Percentiles rank a stretch among this genome's conserved stretches.
Conservation (phyloP, 2,329 filamentous ascomycete species). For the Fusarium sororula region DNA sequence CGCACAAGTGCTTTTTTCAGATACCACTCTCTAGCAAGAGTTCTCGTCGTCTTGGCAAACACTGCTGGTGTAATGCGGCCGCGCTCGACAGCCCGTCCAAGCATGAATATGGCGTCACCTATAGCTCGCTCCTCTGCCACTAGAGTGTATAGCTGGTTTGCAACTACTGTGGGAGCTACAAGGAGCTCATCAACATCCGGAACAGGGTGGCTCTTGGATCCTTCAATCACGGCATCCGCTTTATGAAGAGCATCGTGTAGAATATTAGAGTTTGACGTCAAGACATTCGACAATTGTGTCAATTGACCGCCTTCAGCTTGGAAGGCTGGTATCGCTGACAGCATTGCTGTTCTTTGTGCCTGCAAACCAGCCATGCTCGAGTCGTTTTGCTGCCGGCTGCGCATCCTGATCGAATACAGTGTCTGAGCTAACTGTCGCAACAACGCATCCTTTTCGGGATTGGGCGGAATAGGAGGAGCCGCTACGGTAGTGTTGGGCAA, state of each 20-base stretch:
- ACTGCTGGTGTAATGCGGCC: conserved; percentile 76
- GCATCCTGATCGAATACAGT: conserved; percentile 74
- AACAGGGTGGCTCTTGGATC: conserved; percentile 72
- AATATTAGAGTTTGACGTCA: conserved; percentile 81
- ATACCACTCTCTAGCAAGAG: conserved; percentile 81
- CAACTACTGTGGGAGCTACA: conserved; percentile 92
- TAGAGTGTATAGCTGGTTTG: conserved; percentile 88
- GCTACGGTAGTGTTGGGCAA: conserved; percentile 63
- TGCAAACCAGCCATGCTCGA: conserved; percentile 78
- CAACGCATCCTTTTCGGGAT: conserved; percentile 93
- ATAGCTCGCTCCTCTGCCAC: conserved; percentile 90
- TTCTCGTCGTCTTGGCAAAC: conserved; percentile 81
- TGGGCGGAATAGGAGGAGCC: conserved; percentile 89
- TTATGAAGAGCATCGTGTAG: conserved; percentile 79
- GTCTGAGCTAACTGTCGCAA: conserved; percentile 78
- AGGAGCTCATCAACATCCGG: conserved; percentile 90
- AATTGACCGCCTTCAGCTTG: conserved; percentile 79
- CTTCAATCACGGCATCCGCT: conserved; percentile 80
- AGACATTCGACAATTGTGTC: conserved; percentile 72
- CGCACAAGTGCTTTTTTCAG: conserved; percentile 82
- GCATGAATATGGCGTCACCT: conserved; percentile 85
- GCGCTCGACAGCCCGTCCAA: conserved; percentile 77
- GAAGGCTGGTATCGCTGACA: conserved; percentile 72
- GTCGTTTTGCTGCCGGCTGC: conserved; percentile 75
- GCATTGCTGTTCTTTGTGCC: conserved; percentile 82